Evolutionary conservation across 1,139 yeast genomes (phyloP).

Genomic region (Nakaseomyces delphensis): DNA sequence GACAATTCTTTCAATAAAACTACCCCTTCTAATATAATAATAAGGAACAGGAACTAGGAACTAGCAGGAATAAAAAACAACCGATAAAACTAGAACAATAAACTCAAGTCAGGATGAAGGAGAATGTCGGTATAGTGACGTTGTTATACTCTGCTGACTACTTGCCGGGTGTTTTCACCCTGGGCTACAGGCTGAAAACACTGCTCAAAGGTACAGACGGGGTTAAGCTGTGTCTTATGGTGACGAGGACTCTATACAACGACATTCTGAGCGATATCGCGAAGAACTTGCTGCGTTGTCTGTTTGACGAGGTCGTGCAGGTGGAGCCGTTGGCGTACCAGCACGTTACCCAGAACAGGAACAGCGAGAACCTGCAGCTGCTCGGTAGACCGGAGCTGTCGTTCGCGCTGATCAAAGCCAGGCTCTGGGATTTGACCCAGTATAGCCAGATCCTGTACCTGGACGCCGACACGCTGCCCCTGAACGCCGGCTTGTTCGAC

Average conservation of each 20-base stretch:
- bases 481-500: constrained; percentile 28
- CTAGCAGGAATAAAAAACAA: neutral
- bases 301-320: constrained; percentile 30
- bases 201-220: constrained; percentile 10
- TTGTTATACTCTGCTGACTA: constrained; percentile 58
- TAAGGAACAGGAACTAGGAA: too few species aligned
- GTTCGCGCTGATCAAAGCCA: constrained; percentile 62
- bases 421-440: constrained; percentile 56
- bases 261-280: constrained; percentile 14
- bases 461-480: constrained; percentile 76
- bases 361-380: constrained; percentile 35
- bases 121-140: constrained; percentile 48
- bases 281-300: constrained; percentile 13
- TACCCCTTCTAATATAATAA: too few species aligned
- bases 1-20: neutral
- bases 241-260: constrained; percentile 18
- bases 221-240: constrained; percentile 17
- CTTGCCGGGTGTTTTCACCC: constrained; percentile 66
- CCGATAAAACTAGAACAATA: neutral
- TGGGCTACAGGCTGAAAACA: constrained; percentile 36
- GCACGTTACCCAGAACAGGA: constrained; percentile 20
- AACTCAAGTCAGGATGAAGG: too few species aligned
- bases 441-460: constrained; percentile 61
- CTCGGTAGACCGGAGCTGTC: constrained; percentile 69
- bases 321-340: constrained; percentile 23